phyloP scores from a whole-genome alignment of 371 early-diverging fungal genomes.

The Rhizomucor miehei region DNA sequence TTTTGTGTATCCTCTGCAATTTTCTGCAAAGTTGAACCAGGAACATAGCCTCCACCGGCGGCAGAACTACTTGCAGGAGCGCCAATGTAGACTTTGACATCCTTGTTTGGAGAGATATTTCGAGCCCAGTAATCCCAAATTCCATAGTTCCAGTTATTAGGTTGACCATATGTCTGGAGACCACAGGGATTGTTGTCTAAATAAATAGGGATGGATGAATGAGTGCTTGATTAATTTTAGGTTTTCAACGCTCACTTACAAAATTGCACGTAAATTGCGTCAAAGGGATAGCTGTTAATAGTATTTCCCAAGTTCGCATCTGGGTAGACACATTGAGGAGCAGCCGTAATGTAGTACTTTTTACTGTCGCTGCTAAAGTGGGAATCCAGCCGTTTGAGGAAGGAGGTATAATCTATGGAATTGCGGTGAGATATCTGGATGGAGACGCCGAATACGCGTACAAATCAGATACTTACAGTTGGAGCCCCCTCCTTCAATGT shows the following conservation, averaged over 20 bases:
- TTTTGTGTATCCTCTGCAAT: slow-evolving; percentile 27
- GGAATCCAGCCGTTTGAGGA: slow-evolving; percentile 45
- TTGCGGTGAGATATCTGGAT: neutral
- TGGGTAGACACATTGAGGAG: slow-evolving; percentile 76
- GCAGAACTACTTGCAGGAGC: slow-evolving; percentile 56
- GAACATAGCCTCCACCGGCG: slow-evolving; percentile 58
- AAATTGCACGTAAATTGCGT: slow-evolving; percentile 72
- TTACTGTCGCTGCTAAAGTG: slow-evolving; percentile 30
- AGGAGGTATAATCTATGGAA: slow-evolving; percentile 51
- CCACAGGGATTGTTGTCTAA: slow-evolving; percentile 74
- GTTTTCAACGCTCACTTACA: slow-evolving; percentile 27
- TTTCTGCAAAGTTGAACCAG: slow-evolving; percentile 17
- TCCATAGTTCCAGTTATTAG: slow-evolving; percentile 45
- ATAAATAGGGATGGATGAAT: neutral
- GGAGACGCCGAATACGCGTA: too few species aligned
- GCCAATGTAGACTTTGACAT: slow-evolving; percentile 61
- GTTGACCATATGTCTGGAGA: slow-evolving; percentile 44
- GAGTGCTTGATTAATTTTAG: neutral
- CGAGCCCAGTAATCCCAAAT: slow-evolving; percentile 69
- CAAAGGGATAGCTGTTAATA: slow-evolving; percentile 57
- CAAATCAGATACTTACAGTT: slow-evolving; percentile 22
- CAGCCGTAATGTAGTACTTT: slow-evolving; percentile 69
- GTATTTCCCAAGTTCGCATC: slow-evolving; percentile 52
- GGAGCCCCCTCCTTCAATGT: slow-evolving; percentile 61
- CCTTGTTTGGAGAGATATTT: slow-evolving; percentile 49